Base-by-base conservation (phyloP, 78 protist genomes). In the Guillardia theta region DNA sequence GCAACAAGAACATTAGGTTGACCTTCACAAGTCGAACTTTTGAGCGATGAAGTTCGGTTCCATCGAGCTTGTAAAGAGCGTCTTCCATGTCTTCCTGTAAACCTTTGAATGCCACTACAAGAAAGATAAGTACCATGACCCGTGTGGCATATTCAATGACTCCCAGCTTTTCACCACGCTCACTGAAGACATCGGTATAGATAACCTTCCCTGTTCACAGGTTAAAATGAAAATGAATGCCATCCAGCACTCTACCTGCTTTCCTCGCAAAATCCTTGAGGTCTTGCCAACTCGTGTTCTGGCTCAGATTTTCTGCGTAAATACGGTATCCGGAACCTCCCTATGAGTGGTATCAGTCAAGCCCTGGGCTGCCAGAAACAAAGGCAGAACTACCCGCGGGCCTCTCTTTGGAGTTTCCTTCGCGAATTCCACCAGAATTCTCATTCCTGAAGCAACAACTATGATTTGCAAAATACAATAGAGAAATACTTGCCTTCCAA, bases 241-340 rank as follows among this genome's bases (percentile, higher is more conserved):
- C 70, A 9, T n/a, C n/a, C n/a, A n/a, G n/a, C n/a, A n/a, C n/a
- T n/a, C n/a, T 58, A 58, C 70, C 70, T 30, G 83, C 83, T 33
- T 70, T 70, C 46, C 83, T 36, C 0, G 45, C 83, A 3, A 24
- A 70, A 24, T 70, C 83, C 83, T 43, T 43, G 50, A 43, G 48
- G 21, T 43, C 90, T 48, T 78, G 90, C 90, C 90, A 78, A 36
- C 50, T 78, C 53, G 90, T 78, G 90, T 78, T 24, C n/a, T 45
- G 50, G 53, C 53, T 44, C 24, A 78, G 90, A 36, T 43, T 43
- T 30, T 78, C 50, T 45, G 41, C 10, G 48, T 44, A 18, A 18
- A 78, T 6, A 6, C 90, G 90, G 48, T 43, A 78, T 3, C 83
- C 83, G 83, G 45, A 33, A 12, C 83, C 83, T 24, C 70, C 6